phyloP scores from a whole-genome alignment of 352 stramenopile genomes.

The Hyaloperonospora brassicae region DNA sequence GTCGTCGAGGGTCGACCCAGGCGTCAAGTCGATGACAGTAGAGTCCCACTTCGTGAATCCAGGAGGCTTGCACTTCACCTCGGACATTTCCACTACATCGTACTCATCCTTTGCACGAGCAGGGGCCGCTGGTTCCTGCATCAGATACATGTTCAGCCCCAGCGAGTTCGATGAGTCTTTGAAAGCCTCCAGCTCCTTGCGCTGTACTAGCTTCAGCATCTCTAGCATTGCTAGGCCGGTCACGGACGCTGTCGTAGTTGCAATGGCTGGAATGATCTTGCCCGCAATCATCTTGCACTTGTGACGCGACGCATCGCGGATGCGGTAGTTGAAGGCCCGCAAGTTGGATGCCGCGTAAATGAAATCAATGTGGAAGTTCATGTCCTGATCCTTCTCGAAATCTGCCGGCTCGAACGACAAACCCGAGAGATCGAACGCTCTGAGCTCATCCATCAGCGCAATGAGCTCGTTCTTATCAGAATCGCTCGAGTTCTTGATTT shows the following conservation, averaged over 20 bases:
- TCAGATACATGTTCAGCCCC: slow-evolving; percentile 89
- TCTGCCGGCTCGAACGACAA: slow-evolving; percentile 72
- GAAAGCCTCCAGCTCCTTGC: slow-evolving; percentile 83
- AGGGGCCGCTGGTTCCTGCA: slow-evolving; percentile 80
- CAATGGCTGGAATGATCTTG: slow-evolving; percentile 99
- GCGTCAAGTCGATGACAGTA: slow-evolving; percentile 65
- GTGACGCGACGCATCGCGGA: slow-evolving; percentile 71
- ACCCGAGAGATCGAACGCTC: slow-evolving; percentile 43
- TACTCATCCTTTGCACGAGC: slow-evolving; percentile 88
- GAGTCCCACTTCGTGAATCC: slow-evolving; percentile 92
- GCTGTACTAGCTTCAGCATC: slow-evolving; percentile 84
- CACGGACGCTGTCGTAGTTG: slow-evolving; percentile 99
- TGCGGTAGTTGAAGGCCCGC: slow-evolving; percentile 86
- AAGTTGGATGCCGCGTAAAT: slow-evolving; percentile 97
- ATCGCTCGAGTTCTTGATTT: slow-evolving; percentile 52
- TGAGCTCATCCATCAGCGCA: slow-evolving; percentile 58
- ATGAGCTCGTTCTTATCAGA: slow-evolving; percentile 62
- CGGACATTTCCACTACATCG: slow-evolving; percentile 82
- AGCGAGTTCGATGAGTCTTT: slow-evolving; percentile 91
- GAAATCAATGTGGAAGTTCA: slow-evolving; percentile 95
- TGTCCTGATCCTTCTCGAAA: slow-evolving; percentile 98
- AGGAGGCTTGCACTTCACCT: slow-evolving; percentile 80
- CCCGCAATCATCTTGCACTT: slow-evolving; percentile 98
- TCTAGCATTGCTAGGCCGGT: slow-evolving; percentile 93
- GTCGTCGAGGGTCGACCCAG: slow-evolving; percentile 51